Evolutionary conservation across 805 yeast genomes (phyloP).

Genomic region (Zygosaccharomyces kombuchaensis): DNA sequence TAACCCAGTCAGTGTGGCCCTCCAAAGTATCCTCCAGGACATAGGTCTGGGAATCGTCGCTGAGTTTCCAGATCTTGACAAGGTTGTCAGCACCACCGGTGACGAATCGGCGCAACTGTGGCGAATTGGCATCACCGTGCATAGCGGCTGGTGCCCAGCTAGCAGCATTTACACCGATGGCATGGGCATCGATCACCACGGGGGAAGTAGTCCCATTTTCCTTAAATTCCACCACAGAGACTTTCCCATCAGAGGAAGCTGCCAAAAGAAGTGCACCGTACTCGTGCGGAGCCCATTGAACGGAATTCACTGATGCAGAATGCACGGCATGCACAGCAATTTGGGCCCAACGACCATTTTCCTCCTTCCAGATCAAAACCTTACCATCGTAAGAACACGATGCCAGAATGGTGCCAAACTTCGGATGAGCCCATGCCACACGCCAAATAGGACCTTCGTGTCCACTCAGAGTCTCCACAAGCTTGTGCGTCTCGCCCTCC

Average conservation of each 20-base stretch:
- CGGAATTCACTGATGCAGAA: constrained; percentile 91
- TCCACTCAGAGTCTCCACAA: constrained; percentile 80
- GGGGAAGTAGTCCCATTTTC: constrained; percentile 80
- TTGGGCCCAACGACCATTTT: constrained; percentile 79
- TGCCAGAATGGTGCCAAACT: constrained; percentile 91
- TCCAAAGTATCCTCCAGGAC: constrained; percentile 69
- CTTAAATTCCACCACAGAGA: constrained; percentile 84
- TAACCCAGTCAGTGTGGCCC: constrained; percentile 97
- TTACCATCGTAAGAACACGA: constrained; percentile 94
- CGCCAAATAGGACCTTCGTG: constrained; percentile 99
- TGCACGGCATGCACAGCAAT: constrained; percentile 85
- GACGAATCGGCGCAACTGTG: constrained; percentile 68
- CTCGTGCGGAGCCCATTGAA: constrained; percentile 96
- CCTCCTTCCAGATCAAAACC: constrained; percentile 93
- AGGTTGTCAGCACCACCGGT: constrained; percentile 95
- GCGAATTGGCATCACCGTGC: constrained; percentile 33
- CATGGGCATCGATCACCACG: constrained; percentile 63
- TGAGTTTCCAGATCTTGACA: constrained; percentile 84
- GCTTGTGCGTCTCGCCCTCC: constrained; percentile 75
- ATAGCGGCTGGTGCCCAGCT: constrained; percentile 77
- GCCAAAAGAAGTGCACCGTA: constrained; percentile 88
- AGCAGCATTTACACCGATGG: constrained; percentile 90
- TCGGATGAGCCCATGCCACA: constrained; percentile 98
- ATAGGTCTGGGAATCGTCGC: constrained; percentile 52
- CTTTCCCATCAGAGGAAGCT: constrained; percentile 89